Percentiles rank a stretch among this genome's conserved stretches.
Evolutionary conservation across 495 filamentous ascomycete species (phyloP).

Genomic region (Penicillium lividum): DNA sequence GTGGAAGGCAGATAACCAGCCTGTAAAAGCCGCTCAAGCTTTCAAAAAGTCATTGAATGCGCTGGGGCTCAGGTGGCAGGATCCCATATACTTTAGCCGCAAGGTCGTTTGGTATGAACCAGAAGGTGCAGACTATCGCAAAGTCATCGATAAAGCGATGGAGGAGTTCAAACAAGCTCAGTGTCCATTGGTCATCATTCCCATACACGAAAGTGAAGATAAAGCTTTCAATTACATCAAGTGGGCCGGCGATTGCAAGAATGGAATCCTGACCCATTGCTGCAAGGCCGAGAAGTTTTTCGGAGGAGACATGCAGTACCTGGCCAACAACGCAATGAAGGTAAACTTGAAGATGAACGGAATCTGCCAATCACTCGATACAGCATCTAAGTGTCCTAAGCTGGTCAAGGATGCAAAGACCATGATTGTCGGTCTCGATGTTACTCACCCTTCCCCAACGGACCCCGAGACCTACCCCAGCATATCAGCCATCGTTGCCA

Average conservation of each 20-base stretch:
- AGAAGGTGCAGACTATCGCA: not conserved
- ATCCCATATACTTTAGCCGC: too few species aligned
- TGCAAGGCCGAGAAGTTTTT: conserved; percentile 37
- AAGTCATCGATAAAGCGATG: conserved; percentile 1
- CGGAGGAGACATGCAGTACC: conserved; percentile 47
- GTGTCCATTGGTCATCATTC: conserved; percentile 48
- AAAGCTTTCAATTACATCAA: conserved; percentile 66
- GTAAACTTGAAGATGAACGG: conserved; percentile 83
- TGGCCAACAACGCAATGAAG: conserved; percentile 73
- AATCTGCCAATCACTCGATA: conserved; percentile 62
- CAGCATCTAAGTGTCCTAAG: conserved; percentile 50
- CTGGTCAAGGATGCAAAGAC: conserved; percentile 48
- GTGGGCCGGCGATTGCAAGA: conserved; percentile 55
- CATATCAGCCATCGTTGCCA: conserved; percentile 75
- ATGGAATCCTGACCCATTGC: conserved; percentile 64
- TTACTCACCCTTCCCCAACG: conserved; percentile 78
- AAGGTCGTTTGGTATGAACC: too few species aligned
- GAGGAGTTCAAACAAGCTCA: not conserved
- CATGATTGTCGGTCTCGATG: conserved; percentile 83
- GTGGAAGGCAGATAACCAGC: too few species aligned
- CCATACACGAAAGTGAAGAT: conserved; percentile 50
- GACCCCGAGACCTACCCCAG: conserved; percentile 58
- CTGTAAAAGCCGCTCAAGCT: too few species aligned
- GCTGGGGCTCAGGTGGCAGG: too few species aligned
- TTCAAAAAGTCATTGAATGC: too few species aligned